Evolutionary conservation across 1,284 basidiomycete species (phyloP).

Genomic region (Ceratobasidium sp.): DNA sequence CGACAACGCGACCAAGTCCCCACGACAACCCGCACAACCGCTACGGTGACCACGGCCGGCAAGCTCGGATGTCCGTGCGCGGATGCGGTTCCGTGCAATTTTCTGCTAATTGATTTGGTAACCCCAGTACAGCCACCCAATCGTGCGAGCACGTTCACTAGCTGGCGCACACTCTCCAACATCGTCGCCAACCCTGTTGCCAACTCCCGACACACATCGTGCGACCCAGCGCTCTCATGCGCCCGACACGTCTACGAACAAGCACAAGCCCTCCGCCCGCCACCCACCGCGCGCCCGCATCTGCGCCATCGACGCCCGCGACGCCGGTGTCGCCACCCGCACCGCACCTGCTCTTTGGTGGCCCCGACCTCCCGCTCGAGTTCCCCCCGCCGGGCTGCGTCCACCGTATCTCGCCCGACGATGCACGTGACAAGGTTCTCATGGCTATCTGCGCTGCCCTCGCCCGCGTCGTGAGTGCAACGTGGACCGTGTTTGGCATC

Average conservation of each 20-base stretch:
- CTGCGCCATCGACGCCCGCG: conserved; percentile 12
- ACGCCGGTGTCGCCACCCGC: neutral
- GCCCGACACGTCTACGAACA: neutral
- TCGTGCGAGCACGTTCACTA: neutral
- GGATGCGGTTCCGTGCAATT: conserved; percentile 30
- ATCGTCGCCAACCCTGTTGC: neutral
- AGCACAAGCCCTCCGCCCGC: neutral
- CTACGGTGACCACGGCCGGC: neutral
- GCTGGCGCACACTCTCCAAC: neutral
- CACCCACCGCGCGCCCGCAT: neutral
- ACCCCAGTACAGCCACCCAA: conserved; percentile 10
- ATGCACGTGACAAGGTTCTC: conserved; percentile 36
- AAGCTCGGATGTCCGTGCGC: neutral
- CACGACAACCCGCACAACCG: neutral
- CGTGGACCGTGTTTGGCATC: neutral
- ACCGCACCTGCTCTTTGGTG: conserved; percentile 5
- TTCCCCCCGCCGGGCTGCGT: conserved; percentile 21
- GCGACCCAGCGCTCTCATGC: conserved; percentile 4
- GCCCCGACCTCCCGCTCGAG: conserved; percentile 8
- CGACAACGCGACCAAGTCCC: no score
- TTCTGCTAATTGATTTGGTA: conserved; percentile 23
- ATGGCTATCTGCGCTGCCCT: conserved; percentile 39
- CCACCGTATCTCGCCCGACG: conserved; percentile 12
- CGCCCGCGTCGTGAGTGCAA: conserved; percentile 26
- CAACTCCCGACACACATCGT: neutral